Percentiles rank a stretch among this genome's conserved stretches.
phyloP scores from a whole-genome alignment of 495 filamentous ascomycete genomes.

The Gamarada debralockiae region DNA sequence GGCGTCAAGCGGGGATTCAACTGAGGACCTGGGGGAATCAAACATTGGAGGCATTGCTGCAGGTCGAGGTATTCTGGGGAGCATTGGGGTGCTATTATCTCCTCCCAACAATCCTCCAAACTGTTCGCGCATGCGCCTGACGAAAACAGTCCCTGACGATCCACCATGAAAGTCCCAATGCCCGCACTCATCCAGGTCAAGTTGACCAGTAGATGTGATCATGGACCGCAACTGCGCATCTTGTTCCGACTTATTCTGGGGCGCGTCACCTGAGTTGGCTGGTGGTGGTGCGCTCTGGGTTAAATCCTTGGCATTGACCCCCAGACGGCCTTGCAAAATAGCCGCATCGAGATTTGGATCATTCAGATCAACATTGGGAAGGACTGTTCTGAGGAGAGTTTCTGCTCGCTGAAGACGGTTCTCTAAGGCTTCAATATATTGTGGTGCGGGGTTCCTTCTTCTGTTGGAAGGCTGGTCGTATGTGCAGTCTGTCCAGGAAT shows the following conservation, averaged over 20 bases:
- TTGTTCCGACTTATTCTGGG: constrained; percentile 30
- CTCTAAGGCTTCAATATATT: constrained; percentile 92
- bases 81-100: constrained; percentile 40
- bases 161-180: constrained; percentile 94
- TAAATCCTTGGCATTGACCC: not conserved
- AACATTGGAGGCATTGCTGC: constrained; percentile 38
- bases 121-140: constrained; percentile 79
- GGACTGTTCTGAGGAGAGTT: constrained; percentile 68
- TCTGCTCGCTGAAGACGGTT: constrained; percentile 80
- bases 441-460: constrained; percentile 88
- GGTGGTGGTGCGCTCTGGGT: not conserved
- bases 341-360: constrained; percentile 75
- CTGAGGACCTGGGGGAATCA: constrained; percentile 68
- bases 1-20: constrained; percentile 56
- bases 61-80: constrained; percentile 34
- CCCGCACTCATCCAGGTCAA: constrained; percentile 88
- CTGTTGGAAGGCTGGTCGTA: constrained; percentile 98
- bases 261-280: not conserved
- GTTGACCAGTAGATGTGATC: constrained; percentile 83
- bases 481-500: constrained; percentile 69
- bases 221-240: constrained; percentile 89
- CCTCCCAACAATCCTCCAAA: constrained; percentile 65
- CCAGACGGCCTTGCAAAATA: constrained; percentile 48
- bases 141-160: constrained; percentile 86
- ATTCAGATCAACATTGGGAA: constrained; percentile 81